Conservation (phyloP, 805 yeast species). For the Yarrowia keelungensis region DNA sequence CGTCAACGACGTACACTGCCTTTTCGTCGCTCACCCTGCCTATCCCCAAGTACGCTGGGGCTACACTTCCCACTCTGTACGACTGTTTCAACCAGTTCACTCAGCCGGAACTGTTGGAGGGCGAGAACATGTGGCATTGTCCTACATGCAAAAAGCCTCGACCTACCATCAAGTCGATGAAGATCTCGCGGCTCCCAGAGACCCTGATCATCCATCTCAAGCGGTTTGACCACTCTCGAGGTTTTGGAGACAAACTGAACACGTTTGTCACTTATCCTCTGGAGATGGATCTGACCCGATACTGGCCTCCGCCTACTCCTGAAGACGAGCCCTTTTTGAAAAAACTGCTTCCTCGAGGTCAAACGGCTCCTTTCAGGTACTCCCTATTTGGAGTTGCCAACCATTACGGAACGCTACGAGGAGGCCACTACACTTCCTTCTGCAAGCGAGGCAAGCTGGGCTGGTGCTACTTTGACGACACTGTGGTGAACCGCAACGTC, state of each 20-base stretch:
- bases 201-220: slow-evolving; percentile 84
- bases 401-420: slow-evolving; percentile 80
- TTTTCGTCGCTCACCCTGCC: slow-evolving; percentile 83
- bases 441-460: slow-evolving; percentile 68
- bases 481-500: slow-evolving; percentile 64
- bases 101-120: slow-evolving; percentile 73
- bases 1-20: slow-evolving; percentile 87
- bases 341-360: slow-evolving; percentile 66
- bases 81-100: slow-evolving; percentile 82
- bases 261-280: slow-evolving; percentile 73
- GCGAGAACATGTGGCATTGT: slow-evolving; percentile 85
- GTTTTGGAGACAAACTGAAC: slow-evolving; percentile 60
- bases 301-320: slow-evolving; percentile 66
- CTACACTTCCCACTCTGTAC: slow-evolving; percentile 50
- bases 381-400: slow-evolving; percentile 80
- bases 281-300: slow-evolving; percentile 66
- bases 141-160: slow-evolving; percentile 71
- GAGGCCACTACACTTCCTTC: slow-evolving; percentile 89
- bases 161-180: slow-evolving; percentile 69
- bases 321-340: slow-evolving; percentile 56
- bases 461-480: slow-evolving; percentile 88
- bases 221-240: slow-evolving; percentile 61
- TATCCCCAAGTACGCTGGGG: slow-evolving; percentile 58
- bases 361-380: slow-evolving; percentile 79
- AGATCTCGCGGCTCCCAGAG: slow-evolving; percentile 78